Percentiles rank a stretch among this genome's conserved stretches.
Conservation (phyloP, 2,329 filamentous ascomycete species). For the Epichloe sibirici region DNA sequence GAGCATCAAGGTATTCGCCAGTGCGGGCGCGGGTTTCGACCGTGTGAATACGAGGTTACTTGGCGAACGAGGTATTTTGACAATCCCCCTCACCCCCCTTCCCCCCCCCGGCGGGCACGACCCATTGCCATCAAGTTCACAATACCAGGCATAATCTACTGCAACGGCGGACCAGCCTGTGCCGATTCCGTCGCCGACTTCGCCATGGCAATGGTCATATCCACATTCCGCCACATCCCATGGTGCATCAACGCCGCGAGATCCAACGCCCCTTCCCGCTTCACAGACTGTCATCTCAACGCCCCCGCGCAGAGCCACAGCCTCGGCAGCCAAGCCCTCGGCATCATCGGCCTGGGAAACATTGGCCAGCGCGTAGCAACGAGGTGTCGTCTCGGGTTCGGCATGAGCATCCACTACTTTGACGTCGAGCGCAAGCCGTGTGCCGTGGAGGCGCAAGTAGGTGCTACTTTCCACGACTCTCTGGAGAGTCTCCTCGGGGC, state of each 20-base stretch:
- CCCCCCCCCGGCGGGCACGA: too few relatives aligned
- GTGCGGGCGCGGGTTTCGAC: slow-evolving; percentile 53
- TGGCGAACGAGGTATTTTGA: slow-evolving; percentile 39
- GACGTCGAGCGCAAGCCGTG: slow-evolving; percentile 41
- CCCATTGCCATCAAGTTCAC: background rate
- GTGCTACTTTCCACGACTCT: slow-evolving; percentile 36
- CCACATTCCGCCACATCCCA: slow-evolving; percentile 54
- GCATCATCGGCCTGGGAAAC: slow-evolving; percentile 58
- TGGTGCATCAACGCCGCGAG: slow-evolving; percentile 50
- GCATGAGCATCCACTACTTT: slow-evolving; percentile 54
- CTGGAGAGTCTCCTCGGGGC: slow-evolving; percentile 39
- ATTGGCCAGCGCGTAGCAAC: slow-evolving; percentile 52
- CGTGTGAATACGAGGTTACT: slow-evolving; percentile 52
- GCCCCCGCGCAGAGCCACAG: slow-evolving; percentile 51
- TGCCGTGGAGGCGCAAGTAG: slow-evolving; percentile 27
- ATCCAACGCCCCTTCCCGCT: slow-evolving; percentile 23
- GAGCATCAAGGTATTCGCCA: slow-evolving; percentile 48
- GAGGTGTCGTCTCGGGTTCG: slow-evolving; percentile 39
- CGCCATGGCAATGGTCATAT: slow-evolving; percentile 55
- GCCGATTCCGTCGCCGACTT: slow-evolving; percentile 65
- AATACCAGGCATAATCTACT: slow-evolving; percentile 49
- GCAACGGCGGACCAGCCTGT: slow-evolving; percentile 58
- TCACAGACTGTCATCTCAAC: slow-evolving; percentile 46
- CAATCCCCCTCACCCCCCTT: too few relatives aligned
- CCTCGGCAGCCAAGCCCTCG: slow-evolving; percentile 47